A percentile compares a stretch with the other conserved stretches of the same genome.
Conservation (phyloP, 2,329 filamentous ascomycete species). For the Dactylellina haptotyla region DNA sequence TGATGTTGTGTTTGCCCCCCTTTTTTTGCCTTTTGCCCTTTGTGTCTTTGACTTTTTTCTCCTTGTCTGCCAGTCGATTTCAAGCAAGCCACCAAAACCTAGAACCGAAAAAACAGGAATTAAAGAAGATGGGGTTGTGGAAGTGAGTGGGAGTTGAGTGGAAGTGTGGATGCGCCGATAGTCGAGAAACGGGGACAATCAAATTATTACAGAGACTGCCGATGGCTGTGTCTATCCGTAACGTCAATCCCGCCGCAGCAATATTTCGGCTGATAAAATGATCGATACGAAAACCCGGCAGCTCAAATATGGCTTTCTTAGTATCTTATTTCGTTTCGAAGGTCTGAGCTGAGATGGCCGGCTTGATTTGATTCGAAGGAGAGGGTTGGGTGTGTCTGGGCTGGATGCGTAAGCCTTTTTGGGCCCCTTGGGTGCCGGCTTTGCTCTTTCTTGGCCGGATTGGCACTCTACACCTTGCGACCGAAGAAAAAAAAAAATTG, state of each 20-base stretch:
- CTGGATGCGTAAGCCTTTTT: slow-evolving; percentile 54
- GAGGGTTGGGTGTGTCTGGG: slow-evolving; percentile 37
- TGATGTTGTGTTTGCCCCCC: slow-evolving; percentile 38
- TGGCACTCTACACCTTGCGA: slow-evolving; percentile 31
- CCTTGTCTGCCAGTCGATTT: too few relatives aligned
- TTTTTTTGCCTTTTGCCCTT: slow-evolving; percentile 29
- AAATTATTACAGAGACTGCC: slow-evolving; percentile 7
- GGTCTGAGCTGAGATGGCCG: slow-evolving; percentile 23
- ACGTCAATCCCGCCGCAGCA: slow-evolving; percentile 22
- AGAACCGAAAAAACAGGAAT: too few relatives aligned
- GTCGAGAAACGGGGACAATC: slow-evolving; percentile 7
- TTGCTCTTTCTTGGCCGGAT: slow-evolving; percentile 52
- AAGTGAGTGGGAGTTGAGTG: too few relatives aligned
- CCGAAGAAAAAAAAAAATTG: slow-evolving; percentile 11
- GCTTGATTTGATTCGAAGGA: slow-evolving; percentile 40
- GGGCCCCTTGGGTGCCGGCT: slow-evolving; percentile 51
- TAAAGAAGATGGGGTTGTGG: too few relatives aligned
- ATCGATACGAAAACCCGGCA: slow-evolving; percentile 2
- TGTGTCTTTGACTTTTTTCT: too few relatives aligned
- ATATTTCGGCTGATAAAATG: slow-evolving; percentile 33
- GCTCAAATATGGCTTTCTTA: slow-evolving; percentile 35
- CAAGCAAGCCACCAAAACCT: slow-evolving; percentile 15
- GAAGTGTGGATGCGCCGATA: not conserved
- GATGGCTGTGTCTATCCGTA: slow-evolving; percentile 4
- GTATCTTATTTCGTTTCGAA: slow-evolving; percentile 29